These are phyloP conservation scores for Termitomyces sp. DNA, from an alignment of 768 basidiomycete species.

Conservation along the genomic window DNA sequence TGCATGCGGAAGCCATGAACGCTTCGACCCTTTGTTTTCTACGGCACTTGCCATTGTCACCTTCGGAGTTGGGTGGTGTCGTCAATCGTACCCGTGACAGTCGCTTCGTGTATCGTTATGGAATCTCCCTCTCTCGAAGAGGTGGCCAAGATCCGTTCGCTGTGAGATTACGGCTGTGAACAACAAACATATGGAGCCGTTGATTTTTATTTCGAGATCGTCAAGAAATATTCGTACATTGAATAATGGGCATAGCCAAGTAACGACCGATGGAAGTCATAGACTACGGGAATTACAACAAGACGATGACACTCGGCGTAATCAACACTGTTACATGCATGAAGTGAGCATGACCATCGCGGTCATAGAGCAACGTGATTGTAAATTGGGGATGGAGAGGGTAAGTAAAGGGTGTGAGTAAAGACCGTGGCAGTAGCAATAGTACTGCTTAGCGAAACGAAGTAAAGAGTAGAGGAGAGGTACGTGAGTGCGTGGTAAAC, in stretches of 20 bases:
- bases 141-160: neutral
- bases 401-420: neutral
- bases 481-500: too few species aligned
- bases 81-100: neutral
- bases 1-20: neutral
- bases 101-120: neutral
- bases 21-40: neutral
- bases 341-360: too few species aligned
- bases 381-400: neutral
- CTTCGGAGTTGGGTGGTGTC: neutral
- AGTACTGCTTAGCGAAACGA: neutral
- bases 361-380: neutral
- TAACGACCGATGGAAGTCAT: neutral
- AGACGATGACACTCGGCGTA: neutral
- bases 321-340: too few species aligned
- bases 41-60: neutral
- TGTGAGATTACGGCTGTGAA: neutral
- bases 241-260: neutral
- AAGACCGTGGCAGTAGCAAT: neutral
- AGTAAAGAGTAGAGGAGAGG: neutral
- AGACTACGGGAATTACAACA: slow-evolving; percentile 1
- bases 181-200: neutral
- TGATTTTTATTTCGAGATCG: neutral
- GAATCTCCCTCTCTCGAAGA: neutral
- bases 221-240: slow-evolving; percentile 1